A percentile compares a stretch with the other conserved stretches of the same genome.
These are phyloP conservation scores for Kregervanrija fluxuum DNA, from an alignment of 805 yeast genomes.

Conservation along the genomic window DNA sequence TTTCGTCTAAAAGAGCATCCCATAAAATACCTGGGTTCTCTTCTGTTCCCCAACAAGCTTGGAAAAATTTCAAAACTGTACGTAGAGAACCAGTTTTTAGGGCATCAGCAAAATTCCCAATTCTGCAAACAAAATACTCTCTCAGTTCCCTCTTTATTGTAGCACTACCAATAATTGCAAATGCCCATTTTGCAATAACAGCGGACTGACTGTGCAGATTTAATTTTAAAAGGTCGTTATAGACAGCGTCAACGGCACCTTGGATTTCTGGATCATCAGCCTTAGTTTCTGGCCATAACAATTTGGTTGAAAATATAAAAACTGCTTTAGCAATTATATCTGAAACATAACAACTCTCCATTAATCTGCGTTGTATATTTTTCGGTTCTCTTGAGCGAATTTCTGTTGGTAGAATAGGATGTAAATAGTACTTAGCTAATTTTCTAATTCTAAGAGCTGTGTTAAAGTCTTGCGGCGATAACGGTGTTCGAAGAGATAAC, in stretches of 20 bases:
- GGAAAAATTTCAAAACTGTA: slow-evolving; percentile 8
- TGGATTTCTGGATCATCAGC: slow-evolving; percentile 6
- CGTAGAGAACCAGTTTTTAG: slow-evolving; percentile 9
- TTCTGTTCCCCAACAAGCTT: slow-evolving; percentile 11
- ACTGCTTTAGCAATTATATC: slow-evolving; percentile 12
- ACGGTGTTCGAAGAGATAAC: slow-evolving; percentile 22
- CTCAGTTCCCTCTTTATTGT: slow-evolving; percentile 8
- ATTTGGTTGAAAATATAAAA: slow-evolving; percentile 8
- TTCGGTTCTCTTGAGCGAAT: slow-evolving; percentile 11
- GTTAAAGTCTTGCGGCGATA: slow-evolving; percentile 1
- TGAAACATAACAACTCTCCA: slow-evolving; percentile 16
- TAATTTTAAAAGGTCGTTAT: slow-evolving; percentile 6
- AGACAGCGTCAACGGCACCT: slow-evolving; percentile 5
- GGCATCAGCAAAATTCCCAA: slow-evolving; percentile 7
- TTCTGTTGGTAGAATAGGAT: slow-evolving; percentile 12
- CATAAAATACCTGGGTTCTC: too few relatives aligned
- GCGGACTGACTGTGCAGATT: slow-evolving; percentile 10
- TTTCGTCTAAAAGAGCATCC: too few relatives aligned
- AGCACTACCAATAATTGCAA: slow-evolving; percentile 14
- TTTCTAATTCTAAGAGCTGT: slow-evolving; percentile 4
- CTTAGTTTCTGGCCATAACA: slow-evolving; percentile 7
- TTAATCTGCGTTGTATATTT: slow-evolving; percentile 11
- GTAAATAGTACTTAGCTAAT: slow-evolving; percentile 9
- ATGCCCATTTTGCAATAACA: slow-evolving; percentile 13
- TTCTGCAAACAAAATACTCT: slow-evolving; percentile 11